Conservation (phyloP, 2,329 filamentous ascomycete species). For the Hortaea werneckii region DNA sequence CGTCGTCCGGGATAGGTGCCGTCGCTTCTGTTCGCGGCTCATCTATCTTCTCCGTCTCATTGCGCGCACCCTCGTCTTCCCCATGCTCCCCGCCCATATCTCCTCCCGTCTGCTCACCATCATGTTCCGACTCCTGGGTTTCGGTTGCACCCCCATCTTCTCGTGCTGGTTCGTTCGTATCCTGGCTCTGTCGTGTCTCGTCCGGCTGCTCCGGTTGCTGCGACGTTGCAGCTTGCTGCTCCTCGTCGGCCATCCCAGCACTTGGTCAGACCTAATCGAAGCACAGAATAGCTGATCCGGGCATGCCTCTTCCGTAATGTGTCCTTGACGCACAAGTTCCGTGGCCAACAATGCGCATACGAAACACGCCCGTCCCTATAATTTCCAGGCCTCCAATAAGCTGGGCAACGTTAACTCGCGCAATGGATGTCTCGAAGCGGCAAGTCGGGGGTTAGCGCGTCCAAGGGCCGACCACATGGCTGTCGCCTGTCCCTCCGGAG, state of each 20-base stretch:
- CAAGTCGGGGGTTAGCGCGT: too few relatives aligned
- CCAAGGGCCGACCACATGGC: too few relatives aligned
- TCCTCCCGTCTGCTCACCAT: neutral
- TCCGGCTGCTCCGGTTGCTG: conserved; percentile 12
- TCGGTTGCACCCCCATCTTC: neutral
- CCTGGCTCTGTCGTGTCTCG: conserved; percentile 2
- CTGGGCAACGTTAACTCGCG: too few relatives aligned
- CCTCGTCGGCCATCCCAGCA: conserved; percentile 22
- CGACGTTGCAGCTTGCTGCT: conserved; percentile 12
- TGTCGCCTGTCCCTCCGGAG: too few relatives aligned
- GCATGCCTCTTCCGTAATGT: neutral
- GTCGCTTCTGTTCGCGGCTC: neutral
- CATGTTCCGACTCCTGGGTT: neutral
- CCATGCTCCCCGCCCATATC: neutral
- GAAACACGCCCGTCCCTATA: neutral
- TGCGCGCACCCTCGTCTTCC: conserved; percentile 4
- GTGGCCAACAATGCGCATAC: neutral
- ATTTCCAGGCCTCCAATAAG: neutral
- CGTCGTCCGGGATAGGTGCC: neutral
- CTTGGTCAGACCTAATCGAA: conserved; percentile 12
- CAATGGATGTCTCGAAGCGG: too few relatives aligned
- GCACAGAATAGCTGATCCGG: neutral
- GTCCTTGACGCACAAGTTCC: neutral
- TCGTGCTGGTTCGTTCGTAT: neutral
- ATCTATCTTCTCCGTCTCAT: neutral